These are phyloP conservation scores for Domatiomyces globalis DNA, from an alignment of 2,329 filamentous ascomycete species.

Conservation along the genomic window DNA sequence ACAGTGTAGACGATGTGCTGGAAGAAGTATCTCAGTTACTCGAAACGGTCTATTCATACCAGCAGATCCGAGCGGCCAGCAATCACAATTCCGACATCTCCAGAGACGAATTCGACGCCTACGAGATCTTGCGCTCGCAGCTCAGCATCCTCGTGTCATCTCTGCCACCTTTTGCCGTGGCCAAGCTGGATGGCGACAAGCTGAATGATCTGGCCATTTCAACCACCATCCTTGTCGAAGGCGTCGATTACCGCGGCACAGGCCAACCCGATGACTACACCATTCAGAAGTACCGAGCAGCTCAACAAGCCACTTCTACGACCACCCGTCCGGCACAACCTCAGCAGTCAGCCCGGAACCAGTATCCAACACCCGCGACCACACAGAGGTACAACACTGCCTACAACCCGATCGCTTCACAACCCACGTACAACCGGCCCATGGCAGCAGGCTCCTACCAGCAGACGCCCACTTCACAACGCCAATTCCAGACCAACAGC, in stretches of 20 bases:
- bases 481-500: constrained; percentile 19
- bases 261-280: constrained; percentile 70
- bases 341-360: constrained; percentile 11
- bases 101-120: constrained; percentile 43
- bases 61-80: constrained; percentile 40
- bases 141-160: constrained; percentile 58
- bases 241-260: constrained; percentile 58
- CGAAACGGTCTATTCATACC: constrained; percentile 48
- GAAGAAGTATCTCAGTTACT: constrained; percentile 45
- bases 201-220: constrained; percentile 71
- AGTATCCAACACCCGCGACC: constrained; percentile 8
- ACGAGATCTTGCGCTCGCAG: constrained; percentile 62
- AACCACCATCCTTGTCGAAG: constrained; percentile 59
- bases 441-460: constrained; percentile 20
- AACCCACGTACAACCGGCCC: constrained; percentile 10
- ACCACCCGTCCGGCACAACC: constrained; percentile 18
- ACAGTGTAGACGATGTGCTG: constrained; percentile 37
- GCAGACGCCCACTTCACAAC: constrained; percentile 24
- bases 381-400: constrained; percentile 4
- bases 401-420: constrained; percentile 6
- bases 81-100: constrained; percentile 33
- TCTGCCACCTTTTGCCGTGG: constrained; percentile 70
- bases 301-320: constrained; percentile 22
- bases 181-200: constrained; percentile 74
- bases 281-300: constrained; percentile 33